phyloP scores from a whole-genome alignment of 306 rosid species.

The Lagenaria siceraria region DNA sequence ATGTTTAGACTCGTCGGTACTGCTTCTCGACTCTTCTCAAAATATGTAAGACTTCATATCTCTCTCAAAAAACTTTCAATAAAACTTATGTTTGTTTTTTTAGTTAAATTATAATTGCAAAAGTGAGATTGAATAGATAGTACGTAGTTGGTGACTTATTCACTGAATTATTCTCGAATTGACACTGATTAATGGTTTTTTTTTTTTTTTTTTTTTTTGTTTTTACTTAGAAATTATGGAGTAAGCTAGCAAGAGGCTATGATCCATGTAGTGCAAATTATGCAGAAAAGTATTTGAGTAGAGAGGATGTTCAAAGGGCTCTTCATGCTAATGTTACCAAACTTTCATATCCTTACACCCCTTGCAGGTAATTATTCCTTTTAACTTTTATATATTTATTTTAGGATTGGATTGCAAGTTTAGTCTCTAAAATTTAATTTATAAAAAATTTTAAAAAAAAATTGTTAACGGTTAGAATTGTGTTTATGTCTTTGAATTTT shows the following conservation, averaged over 20 bases:
- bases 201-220: no score
- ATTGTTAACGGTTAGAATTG: no score
- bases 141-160: no score
- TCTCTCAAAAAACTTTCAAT: not conserved
- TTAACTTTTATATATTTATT: not conserved
- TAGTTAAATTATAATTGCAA: not conserved
- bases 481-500: no score
- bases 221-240: constrained; percentile 32
- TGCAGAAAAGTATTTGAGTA: constrained; percentile 29
- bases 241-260: constrained; percentile 35
- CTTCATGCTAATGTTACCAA: constrained; percentile 50
- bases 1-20: constrained; percentile 9
- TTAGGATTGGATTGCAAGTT: no score
- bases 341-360: constrained; percentile 34
- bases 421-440: no score
- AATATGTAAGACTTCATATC: constrained; percentile 19
- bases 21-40: constrained; percentile 35
- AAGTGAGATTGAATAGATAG: no score
- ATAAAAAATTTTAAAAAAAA: no score
- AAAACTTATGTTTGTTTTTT: not conserved
- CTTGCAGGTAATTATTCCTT: constrained; percentile 40
- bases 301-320: constrained; percentile 49
- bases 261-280: constrained; percentile 46
- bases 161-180: no score
- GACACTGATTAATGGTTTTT: no score